Evolutionary conservation across 1,284 basidiomycete species (phyloP).

Genomic region (Cryptococcus sp.): DNA sequence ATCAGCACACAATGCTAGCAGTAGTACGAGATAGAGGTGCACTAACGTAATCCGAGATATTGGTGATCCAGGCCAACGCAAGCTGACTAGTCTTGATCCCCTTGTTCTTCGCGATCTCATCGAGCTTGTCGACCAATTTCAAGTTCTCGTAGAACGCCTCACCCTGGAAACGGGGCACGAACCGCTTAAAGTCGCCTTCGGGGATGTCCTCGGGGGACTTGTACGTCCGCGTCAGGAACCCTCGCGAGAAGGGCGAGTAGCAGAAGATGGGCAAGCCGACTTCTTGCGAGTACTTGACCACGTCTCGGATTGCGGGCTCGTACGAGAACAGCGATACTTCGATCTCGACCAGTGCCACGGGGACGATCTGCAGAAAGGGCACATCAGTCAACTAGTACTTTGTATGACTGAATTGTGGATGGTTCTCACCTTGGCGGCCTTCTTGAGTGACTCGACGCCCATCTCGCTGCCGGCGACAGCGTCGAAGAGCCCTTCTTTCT

Average conservation of each 20-base stretch:
- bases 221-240: constrained; percentile 62
- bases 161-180: constrained; percentile 48
- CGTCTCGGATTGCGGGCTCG: constrained; percentile 56
- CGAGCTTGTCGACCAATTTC: constrained; percentile 58
- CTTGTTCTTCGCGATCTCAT: constrained; percentile 59
- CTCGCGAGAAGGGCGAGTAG: constrained; percentile 65
- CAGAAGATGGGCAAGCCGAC: constrained; percentile 60
- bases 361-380: constrained; percentile 51
- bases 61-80: constrained; percentile 64
- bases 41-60: constrained; percentile 56
- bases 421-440: constrained; percentile 28
- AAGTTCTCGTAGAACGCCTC: constrained; percentile 62
- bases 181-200: constrained; percentile 44
- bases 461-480: constrained; percentile 41
- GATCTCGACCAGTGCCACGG: constrained; percentile 60
- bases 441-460: constrained; percentile 20
- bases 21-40: too few relatives aligned
- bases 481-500: constrained; percentile 38
- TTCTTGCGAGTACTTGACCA: constrained; percentile 53
- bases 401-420: neutral
- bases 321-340: constrained; percentile 61
- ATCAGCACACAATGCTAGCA: neutral
- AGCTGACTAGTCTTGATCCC: constrained; percentile 62
- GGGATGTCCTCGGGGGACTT: constrained; percentile 60
- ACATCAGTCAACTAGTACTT: neutral